These are phyloP conservation scores for Penicillium verrucosum DNA, from an alignment of 2,329 filamentous ascomycete species.

Conservation along the genomic window DNA sequence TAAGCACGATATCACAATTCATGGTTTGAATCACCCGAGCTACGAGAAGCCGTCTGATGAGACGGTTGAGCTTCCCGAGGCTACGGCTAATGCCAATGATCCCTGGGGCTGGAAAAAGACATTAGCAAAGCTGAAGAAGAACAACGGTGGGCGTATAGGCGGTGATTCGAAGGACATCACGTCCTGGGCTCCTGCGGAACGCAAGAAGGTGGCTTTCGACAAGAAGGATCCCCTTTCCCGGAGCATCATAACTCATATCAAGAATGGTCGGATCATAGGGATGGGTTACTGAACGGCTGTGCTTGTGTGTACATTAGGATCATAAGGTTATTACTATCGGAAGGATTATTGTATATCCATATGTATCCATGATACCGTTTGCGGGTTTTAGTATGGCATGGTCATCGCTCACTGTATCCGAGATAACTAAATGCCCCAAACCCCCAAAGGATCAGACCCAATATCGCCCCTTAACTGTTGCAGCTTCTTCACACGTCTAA, in stretches of 20 bases:
- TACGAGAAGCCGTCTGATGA: conserved; percentile 19
- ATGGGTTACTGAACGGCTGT: neutral
- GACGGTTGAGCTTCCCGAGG: conserved; percentile 24
- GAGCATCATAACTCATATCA: conserved; percentile 36
- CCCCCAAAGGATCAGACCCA: conserved; percentile 41
- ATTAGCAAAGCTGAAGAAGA: neutral
- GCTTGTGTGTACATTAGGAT: neutral
- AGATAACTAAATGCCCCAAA: conserved; percentile 40
- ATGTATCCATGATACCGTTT: neutral
- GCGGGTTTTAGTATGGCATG: neutral
- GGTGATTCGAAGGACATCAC: conserved; percentile 42
- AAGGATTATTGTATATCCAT: neutral
- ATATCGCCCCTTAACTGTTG: conserved; percentile 25
- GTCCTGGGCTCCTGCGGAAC: conserved; percentile 31
- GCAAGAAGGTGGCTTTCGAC: conserved; percentile 32
- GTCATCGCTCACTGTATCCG: neutral
- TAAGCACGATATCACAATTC: conserved; percentile 15
- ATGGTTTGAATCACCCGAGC: conserved; percentile 13
- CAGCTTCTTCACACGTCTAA: conserved; percentile 46
- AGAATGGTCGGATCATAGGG: conserved; percentile 35
- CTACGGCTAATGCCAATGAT: conserved; percentile 3
- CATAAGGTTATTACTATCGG: neutral
- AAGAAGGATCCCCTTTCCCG: conserved; percentile 39
- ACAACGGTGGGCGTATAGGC: conserved; percentile 24
- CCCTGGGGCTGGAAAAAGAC: conserved; percentile 6